These are phyloP conservation scores for Xylariaceae sp. DNA, from an alignment of 2,329 filamentous ascomycete species.

Conservation along the genomic window DNA sequence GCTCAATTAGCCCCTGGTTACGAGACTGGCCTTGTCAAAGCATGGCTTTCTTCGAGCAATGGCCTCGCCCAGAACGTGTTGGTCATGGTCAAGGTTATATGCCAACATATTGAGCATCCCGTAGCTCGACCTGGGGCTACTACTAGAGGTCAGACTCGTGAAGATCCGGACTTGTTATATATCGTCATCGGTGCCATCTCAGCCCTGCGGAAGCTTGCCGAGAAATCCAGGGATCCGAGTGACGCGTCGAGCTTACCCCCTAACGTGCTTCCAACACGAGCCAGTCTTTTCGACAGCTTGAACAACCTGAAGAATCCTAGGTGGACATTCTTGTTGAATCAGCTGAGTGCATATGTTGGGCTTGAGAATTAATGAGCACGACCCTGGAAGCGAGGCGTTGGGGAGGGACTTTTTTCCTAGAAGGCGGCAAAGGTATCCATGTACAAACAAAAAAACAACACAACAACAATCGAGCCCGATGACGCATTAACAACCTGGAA, in stretches of 20 bases:
- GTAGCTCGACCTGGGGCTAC: slow-evolving; percentile 37
- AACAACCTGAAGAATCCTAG: slow-evolving; percentile 55
- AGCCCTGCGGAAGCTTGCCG: slow-evolving; percentile 61
- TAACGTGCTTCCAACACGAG: slow-evolving; percentile 59
- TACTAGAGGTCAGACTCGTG: slow-evolving; percentile 32
- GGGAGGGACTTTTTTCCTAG: slow-evolving; percentile 17
- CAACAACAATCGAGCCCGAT: slow-evolving; percentile 7
- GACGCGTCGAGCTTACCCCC: slow-evolving; percentile 51
- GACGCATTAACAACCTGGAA: slow-evolving; percentile 17
- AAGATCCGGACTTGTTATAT: slow-evolving; percentile 51
- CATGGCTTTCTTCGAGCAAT: slow-evolving; percentile 79
- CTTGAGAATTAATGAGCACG: slow-evolving; percentile 27
- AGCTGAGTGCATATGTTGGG: slow-evolving; percentile 59
- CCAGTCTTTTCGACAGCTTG: slow-evolving; percentile 62
- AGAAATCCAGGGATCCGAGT: slow-evolving; percentile 59
- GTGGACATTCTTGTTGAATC: slow-evolving; percentile 60
- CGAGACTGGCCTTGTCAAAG: slow-evolving; percentile 67
- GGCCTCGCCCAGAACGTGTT: slow-evolving; percentile 78
- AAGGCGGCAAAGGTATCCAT: slow-evolving; percentile 17
- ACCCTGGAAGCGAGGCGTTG: slow-evolving; percentile 23
- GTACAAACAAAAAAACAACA: slow-evolving; percentile 16
- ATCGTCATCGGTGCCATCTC: slow-evolving; percentile 65
- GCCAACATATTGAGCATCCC: slow-evolving; percentile 53
- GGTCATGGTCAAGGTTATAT: slow-evolving; percentile 67
- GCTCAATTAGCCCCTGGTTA: slow-evolving; percentile 65